Evolutionary conservation across 805 yeast genomes (phyloP), one percentile per base, ranked within the genome.

Genomic region (Lipomyces spencermartinsiae): DNA sequence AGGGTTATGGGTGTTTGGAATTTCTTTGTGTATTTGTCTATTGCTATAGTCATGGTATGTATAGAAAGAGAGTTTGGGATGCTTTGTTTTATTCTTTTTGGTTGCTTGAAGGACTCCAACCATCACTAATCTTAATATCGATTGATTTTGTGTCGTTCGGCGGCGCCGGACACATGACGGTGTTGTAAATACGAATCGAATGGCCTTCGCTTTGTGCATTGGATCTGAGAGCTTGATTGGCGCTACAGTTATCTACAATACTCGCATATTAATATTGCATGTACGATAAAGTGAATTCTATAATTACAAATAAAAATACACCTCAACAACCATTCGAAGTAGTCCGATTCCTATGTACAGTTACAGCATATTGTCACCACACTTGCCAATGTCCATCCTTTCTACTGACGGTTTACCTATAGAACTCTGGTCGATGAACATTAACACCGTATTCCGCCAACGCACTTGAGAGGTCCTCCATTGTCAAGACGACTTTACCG

Each of bases 401-500:
- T 33, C 14, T 6, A 12, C 22, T 33, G n/a, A 9, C 12, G 19
- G 35, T 29, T 25, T 79, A 94, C 73, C 98, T 88, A 80, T 95
- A 95, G 78, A 93, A 95, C 73, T 93, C 98, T 0, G 99, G 98
- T 74, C 97, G 85, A 71, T 89, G 86, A 4, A 95, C 87, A 75
- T 95, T 93, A 73, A 95, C 82, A 1, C 97, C 97, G 76, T 95
- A 95, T 76, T 95, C 99, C 58, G 92, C 87, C 69, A 96, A 82
- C 1, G 98, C 98, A 77, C 92, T 90, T 73, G 97, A 89, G 75
- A 95, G 83, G 76, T 95, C 98, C 71, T 93, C 97, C 87, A 93
- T 91, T 0, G 98, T 93, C 68, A 95, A 84, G 4, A 93, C 94
- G 53, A 92, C 89, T 76, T 92, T 93, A 51, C 90, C 91, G 68